Evolutionary conservation across 441 rosid species (phyloP).

Genomic region (Euphorbia celastroides): DNA sequence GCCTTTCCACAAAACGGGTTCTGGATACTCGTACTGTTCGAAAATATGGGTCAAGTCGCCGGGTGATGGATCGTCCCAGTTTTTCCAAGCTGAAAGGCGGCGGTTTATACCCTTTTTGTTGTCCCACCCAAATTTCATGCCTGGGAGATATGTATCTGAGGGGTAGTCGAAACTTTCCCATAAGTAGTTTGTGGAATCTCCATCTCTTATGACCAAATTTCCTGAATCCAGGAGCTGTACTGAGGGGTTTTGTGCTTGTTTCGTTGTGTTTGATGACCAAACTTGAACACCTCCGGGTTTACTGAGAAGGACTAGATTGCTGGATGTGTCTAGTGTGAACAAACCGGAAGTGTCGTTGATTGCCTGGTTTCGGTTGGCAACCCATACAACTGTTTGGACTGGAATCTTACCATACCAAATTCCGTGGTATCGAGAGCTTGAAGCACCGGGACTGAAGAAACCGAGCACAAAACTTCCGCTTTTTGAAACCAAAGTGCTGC

Average conservation of each 20-base stretch:
- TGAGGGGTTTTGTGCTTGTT: background rate
- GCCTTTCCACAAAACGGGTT: background rate
- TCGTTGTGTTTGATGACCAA: background rate
- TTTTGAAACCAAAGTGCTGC: no score
- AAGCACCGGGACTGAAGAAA: no score
- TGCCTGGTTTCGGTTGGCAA: background rate
- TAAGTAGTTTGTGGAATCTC: constrained; percentile 6
- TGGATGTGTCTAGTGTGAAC: constrained; percentile 7
- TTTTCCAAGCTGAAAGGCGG: constrained; percentile 18
- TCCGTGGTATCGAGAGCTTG: no score
- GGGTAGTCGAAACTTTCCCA: constrained; percentile 40
- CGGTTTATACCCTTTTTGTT: background rate
- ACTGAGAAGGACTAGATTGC: background rate
- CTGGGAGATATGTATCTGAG: constrained; percentile 15
- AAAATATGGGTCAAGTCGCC: constrained; percentile 1
- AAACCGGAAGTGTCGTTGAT: constrained; percentile 18
- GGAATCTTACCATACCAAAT: no score
- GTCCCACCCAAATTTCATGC: constrained; percentile 16
- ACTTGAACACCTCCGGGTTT: background rate
- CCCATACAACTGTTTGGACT: background rate
- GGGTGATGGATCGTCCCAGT: constrained; percentile 15
- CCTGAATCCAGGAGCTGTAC: background rate
- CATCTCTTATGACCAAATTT: background rate
- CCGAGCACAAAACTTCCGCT: no score
- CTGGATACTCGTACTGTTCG: constrained; percentile 8